Percentiles rank a stretch among this genome's conserved stretches.
Conservation (phyloP, 176 grass and related monocot genomes). For the Typha latifolia region DNA sequence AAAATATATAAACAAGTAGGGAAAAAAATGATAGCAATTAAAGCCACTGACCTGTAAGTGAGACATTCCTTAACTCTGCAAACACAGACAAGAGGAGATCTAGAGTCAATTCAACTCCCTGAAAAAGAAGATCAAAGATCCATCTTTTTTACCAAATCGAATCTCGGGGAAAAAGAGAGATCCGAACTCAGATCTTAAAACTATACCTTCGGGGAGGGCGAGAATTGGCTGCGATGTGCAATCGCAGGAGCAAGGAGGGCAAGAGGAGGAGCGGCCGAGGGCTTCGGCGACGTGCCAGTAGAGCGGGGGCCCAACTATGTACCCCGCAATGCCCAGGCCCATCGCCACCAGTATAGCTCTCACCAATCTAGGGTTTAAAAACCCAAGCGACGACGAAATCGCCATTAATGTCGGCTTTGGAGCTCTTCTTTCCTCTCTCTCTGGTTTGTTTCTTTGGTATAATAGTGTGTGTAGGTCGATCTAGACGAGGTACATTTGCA, state of each 20-base stretch:
- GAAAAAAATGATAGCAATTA: slow-evolving; percentile 2
- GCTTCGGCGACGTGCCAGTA: slow-evolving; percentile 91
- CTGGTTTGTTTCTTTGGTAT: too few relatives aligned
- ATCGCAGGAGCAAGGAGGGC: slow-evolving; percentile 53
- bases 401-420: too few relatives aligned
- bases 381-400: too few relatives aligned
- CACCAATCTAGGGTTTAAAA: slow-evolving; percentile 34
- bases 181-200: background rate
- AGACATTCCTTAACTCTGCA: slow-evolving; percentile 28
- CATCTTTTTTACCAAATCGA: too few relatives aligned
- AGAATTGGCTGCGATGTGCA: slow-evolving; percentile 73
- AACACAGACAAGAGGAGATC: background rate
- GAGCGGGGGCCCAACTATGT: slow-evolving; percentile 88
- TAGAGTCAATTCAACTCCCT: background rate
- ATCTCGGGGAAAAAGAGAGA: background rate
- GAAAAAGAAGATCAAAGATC: background rate
- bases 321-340: slow-evolving; percentile 55
- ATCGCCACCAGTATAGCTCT: slow-evolving; percentile 49
- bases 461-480: too few relatives aligned
- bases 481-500: too few relatives aligned
- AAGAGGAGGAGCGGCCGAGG: slow-evolving; percentile 43
- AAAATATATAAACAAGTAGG: background rate
- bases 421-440: too few relatives aligned
- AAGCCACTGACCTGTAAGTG: slow-evolving; percentile 14
- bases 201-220: slow-evolving; percentile 61